These are phyloP conservation scores for Pyricularia pennisetigena DNA, from an alignment of 2,329 filamentous ascomycete genomes.

Conservation along the genomic window DNA sequence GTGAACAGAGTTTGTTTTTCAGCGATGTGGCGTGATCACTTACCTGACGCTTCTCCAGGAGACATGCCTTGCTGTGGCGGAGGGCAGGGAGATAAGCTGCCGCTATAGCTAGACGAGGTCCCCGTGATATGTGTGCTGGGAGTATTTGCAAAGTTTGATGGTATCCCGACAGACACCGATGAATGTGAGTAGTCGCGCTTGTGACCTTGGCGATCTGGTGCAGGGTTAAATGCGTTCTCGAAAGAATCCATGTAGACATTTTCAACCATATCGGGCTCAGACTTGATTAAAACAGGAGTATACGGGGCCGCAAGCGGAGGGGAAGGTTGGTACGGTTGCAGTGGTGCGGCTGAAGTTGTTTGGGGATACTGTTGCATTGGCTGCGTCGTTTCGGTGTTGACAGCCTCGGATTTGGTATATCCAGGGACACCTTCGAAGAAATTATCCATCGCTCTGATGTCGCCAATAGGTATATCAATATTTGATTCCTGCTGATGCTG, in stretches of 20 bases:
- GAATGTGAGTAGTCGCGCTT: neutral
- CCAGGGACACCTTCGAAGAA: neutral
- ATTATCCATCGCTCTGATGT: neutral
- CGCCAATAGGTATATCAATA: neutral
- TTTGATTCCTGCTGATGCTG: neutral
- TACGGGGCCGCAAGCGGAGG: neutral
- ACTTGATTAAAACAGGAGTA: slow-evolving; percentile 7
- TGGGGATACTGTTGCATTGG: neutral
- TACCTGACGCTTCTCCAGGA: slow-evolving; percentile 14
- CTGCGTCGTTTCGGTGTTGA: neutral
- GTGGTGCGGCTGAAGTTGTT: neutral
- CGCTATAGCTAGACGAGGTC: slow-evolving; percentile 11
- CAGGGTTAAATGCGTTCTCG: neutral
- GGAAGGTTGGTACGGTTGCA: neutral
- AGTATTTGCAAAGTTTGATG: slow-evolving; percentile 18
- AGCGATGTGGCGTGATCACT: neutral
- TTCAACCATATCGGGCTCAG: slow-evolving; percentile 3
- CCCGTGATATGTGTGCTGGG: slow-evolving; percentile 34
- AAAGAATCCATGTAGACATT: neutral
- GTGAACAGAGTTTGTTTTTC: neutral
- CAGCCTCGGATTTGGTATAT: neutral
- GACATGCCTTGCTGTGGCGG: slow-evolving; percentile 15
- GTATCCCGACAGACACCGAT: neutral
- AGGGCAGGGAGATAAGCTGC: slow-evolving; percentile 24
- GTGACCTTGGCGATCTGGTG: neutral